Base-by-base conservation (phyloP, 495 filamentous ascomycete genomes). In the Neurospora tetraspora region DNA sequence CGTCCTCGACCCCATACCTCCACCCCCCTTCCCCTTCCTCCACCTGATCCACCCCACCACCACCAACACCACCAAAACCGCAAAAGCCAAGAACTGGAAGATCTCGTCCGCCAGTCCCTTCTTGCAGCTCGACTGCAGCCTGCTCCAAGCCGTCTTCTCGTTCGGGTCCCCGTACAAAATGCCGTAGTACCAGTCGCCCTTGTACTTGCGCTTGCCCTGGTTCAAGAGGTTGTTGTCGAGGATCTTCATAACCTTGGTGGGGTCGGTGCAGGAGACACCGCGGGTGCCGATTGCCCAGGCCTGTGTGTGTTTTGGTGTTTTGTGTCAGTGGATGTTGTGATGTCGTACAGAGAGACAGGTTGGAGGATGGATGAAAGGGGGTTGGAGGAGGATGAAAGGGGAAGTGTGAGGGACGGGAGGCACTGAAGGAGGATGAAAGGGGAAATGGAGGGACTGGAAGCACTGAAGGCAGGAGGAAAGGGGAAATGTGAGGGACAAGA, bases 251-350 rank as follows among this genome's bases (percentile, higher is more conserved):
- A 2, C 1, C 40, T 80, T 61, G 18, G 71, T 70, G 10, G 47
- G 38, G 47, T 40, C 70, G 18, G 73, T 78, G 80, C 85, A 86
- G 70, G 75, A 76, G 2, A 80, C 73, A 12, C 77, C 69, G 11
- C 80, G 77, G 20, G 88, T 79, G 7, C 82, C 80, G 70, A 85
- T 68, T 4, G 86, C 85, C 77, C 83, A 82, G 40, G 84, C 81
- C 87, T 88, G 47, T 42, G 0, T 42, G 18, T 8, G n/a, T 9
- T 5, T 39, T 39, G 38, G 68, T 10, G 38, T 36, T 36, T n/a
- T n/a, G n/a, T n/a, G n/a, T n/a, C n/a, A 36, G 34, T 36, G 34
- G 34, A 6, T 34, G 31, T 34, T n/a, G n/a, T n/a, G n/a, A n/a
- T n/a, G n/a, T n/a, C n/a, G n/a, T n/a, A n/a, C n/a, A n/a, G n/a